These are phyloP conservation scores for Fagopyrum esculentum DNA, from an alignment of 148 eudicot genomes.

Conservation along the genomic window DNA sequence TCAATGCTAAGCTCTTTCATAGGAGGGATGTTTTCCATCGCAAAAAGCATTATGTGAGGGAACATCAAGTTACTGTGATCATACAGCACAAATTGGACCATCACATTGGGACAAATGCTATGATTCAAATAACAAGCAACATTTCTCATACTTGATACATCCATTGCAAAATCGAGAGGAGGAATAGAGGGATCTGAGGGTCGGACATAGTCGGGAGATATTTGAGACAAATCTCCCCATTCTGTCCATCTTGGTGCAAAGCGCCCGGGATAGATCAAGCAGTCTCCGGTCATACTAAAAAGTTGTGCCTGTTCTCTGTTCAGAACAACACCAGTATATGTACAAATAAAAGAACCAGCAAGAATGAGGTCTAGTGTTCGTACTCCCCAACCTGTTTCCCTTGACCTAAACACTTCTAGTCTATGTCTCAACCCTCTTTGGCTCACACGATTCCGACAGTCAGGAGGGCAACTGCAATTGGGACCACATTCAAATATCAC, in stretches of 20 bases:
- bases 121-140: constrained; percentile 83
- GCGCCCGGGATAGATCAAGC: constrained; percentile 64
- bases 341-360: constrained; percentile 88
- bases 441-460: constrained; percentile 75
- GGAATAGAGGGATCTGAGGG: constrained; percentile 70
- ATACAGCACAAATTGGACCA: constrained; percentile 71
- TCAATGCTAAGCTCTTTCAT: constrained; percentile 85
- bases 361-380: constrained; percentile 74
- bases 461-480: constrained; percentile 65
- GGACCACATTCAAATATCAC: constrained; percentile 74
- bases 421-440: constrained; percentile 63
- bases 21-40: constrained; percentile 84
- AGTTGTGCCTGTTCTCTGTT: constrained; percentile 67
- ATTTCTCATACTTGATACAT: constrained; percentile 78
- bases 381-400: constrained; percentile 87
- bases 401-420: constrained; percentile 83
- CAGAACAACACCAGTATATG: constrained; percentile 75
- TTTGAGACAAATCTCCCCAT: constrained; percentile 74
- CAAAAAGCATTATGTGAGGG: constrained; percentile 81
- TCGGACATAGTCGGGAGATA: constrained; percentile 50
- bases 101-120: constrained; percentile 67
- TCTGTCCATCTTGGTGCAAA: constrained; percentile 72
- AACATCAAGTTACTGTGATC: constrained; percentile 67
- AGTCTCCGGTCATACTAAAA: constrained; percentile 66
- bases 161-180: constrained; percentile 78